Evolutionary conservation across 345 rosid genomes (phyloP).

Genomic region (Dimocarpus longan): DNA sequence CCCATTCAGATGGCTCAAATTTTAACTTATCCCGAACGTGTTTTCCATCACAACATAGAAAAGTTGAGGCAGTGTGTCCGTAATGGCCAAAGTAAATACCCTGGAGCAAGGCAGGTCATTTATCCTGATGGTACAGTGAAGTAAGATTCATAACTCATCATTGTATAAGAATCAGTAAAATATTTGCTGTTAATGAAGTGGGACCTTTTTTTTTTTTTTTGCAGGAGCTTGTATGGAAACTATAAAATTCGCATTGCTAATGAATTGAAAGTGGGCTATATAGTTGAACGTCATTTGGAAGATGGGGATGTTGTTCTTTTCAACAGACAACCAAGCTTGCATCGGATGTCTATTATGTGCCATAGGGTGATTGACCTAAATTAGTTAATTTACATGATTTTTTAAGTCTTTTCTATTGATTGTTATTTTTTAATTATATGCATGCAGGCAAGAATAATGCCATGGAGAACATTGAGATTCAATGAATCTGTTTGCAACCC

Average conservation of each 20-base stretch:
- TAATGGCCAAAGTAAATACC: conserved; percentile 84
- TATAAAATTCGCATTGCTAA: conserved; percentile 85
- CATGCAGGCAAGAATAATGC: conserved; percentile 90
- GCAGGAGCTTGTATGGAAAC: conserved; percentile 70
- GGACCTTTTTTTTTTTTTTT: conserved; percentile 24
- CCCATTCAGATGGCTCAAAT: conserved; percentile 92
- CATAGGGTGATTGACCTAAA: conserved; percentile 67
- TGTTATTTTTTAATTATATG: conserved; percentile 21
- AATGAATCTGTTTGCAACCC: conserved; percentile 99
- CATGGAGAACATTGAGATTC: conserved; percentile 96
- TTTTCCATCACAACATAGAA: conserved; percentile 83
- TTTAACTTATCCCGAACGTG: conserved; percentile 89
- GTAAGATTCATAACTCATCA: conserved; percentile 28
- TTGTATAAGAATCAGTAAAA: conserved; percentile 19
- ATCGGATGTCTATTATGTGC: conserved; percentile 99
- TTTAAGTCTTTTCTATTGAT: conserved; percentile 22
- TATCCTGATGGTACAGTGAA: conserved; percentile 72
- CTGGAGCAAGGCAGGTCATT: conserved; percentile 83
- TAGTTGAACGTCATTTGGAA: conserved; percentile 95
- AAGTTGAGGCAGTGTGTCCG: conserved; percentile 90
- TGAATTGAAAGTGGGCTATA: conserved; percentile 71
- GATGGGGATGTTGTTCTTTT: conserved; percentile 97
- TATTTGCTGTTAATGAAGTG: conserved; percentile 20
- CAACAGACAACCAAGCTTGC: conserved; percentile 98
- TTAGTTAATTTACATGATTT: conserved; percentile 17